Base-by-base conservation (phyloP, 2,329 filamentous ascomycete species). In the Metarhizium guizhouense region DNA sequence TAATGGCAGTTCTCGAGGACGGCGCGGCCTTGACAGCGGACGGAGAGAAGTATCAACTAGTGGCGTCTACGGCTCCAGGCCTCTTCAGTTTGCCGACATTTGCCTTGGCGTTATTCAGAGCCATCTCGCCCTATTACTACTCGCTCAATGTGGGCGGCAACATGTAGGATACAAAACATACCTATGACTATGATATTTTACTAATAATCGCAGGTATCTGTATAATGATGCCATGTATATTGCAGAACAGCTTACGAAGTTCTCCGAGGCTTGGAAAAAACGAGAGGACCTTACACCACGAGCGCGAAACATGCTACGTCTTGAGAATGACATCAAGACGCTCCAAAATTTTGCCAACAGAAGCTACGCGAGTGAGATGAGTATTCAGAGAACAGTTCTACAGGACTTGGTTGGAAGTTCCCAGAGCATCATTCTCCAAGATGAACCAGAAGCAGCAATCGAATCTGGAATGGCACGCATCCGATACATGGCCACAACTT, bases 71-170 rank as follows among this genome's bases (percentile, higher is more conserved):
- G 4, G 86, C 85, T 0, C 75, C 81, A 7, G 87, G 85, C 0
- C 74, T 94, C 0, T 90, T 90, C 64, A 79, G 78, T 40, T 72
- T 94, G 3, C 88, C 89, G 1, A 87, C 84, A 1, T 79, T 90
- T 18, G 78, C 85, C 1, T 73, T 94, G 47, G 87, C 88, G n/a
- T 82, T 92, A 71, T 94, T 91, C 68, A 79, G 89, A 52, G 88
- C 88, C 3, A 83, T 90, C 2, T 87, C 88, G 5, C 83, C 86
- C 0, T 81, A 87, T 56, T 88, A 88, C 64, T 94, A 94, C 66
- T 76, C 82, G 0, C 74, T 81, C 14, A 76, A 83, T 43, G 71
- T 74, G 14, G 80, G 79, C 29, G 84, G 84, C 29, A 86, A 82
- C 61, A 87, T 88, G 84, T 85, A 70, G 66, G 80, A 2, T 10